These are phyloP conservation scores for Chaetomiaceae sp. DNA, from an alignment of 2,329 filamentous ascomycete genomes.

Conservation along the genomic window DNA sequence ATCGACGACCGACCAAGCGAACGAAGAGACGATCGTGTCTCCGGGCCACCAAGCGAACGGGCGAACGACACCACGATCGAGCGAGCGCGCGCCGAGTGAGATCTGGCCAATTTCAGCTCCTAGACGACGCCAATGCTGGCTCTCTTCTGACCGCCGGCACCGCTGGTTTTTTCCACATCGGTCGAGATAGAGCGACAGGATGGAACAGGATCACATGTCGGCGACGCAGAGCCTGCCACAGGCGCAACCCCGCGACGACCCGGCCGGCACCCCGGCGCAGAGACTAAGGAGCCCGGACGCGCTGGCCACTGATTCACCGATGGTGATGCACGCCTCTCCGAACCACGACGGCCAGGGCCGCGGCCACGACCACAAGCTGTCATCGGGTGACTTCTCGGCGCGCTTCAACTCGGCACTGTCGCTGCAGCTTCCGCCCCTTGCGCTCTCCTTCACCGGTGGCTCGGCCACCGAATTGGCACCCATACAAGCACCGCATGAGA, in stretches of 20 bases:
- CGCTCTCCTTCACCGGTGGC: slow-evolving; percentile 29
- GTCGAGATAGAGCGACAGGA: slow-evolving; percentile 22
- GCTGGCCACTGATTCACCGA: not conserved
- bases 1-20: no score
- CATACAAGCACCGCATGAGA: slow-evolving; percentile 33
- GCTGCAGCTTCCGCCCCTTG: slow-evolving; percentile 21
- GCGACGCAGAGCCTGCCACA: slow-evolving; percentile 25
- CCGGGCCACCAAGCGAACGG: not conserved
- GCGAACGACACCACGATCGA: not conserved
- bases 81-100: not conserved
- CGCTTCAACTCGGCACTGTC: slow-evolving; percentile 9
- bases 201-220: slow-evolving; percentile 47
- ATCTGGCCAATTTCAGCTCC: not conserved
- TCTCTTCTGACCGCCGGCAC: slow-evolving; percentile 9
- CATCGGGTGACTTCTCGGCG: not conserved
- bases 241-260: slow-evolving; percentile 1
- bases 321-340: not conserved
- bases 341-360: not conserved
- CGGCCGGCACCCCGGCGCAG: not conserved
- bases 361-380: not conserved
- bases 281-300: not conserved
- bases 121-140: slow-evolving; percentile 21
- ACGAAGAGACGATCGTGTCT: not conserved
- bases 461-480: slow-evolving; percentile 40
- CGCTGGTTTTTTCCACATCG: slow-evolving; percentile 12